A percentile compares a stretch with the other conserved stretches of the same genome.
Conservation (phyloP, 371 early-diverging fungal species). For the Mortierella polycephala region DNA sequence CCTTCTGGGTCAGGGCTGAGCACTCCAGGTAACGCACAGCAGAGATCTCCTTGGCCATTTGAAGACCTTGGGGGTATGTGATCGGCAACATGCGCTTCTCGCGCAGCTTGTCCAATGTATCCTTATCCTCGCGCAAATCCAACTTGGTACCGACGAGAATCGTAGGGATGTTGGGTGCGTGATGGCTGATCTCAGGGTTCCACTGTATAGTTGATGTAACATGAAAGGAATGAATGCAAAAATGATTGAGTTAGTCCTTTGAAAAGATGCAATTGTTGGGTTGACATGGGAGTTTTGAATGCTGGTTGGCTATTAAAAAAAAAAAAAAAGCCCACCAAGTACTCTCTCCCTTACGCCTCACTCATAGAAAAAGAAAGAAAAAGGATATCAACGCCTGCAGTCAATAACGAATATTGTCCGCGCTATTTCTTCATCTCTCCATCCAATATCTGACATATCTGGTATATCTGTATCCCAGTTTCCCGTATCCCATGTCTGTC, state of each 20-base stretch:
- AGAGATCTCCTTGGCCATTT: constrained; percentile 91
- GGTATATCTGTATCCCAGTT: too few relatives aligned
- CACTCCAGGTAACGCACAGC: constrained; percentile 97
- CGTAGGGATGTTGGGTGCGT: constrained; percentile 94
- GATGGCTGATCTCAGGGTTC: constrained; percentile 96
- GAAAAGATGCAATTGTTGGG: not conserved
- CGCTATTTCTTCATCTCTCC: too few relatives aligned
- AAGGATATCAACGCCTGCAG: not conserved
- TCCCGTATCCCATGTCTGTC: too few relatives aligned
- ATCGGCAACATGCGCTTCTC: constrained; percentile 93
- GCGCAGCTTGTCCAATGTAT: constrained; percentile 87
- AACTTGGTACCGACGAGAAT: constrained; percentile 99
- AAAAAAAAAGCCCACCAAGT: not conserved
- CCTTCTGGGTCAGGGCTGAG: constrained; percentile 98
- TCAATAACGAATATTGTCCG: too few relatives aligned
- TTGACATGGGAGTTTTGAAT: not conserved
- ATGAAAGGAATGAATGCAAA: not conserved
- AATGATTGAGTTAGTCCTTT: not conserved
- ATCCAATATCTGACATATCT: too few relatives aligned
- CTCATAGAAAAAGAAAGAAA: not conserved
- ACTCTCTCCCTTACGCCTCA: not conserved
- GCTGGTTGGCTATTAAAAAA: not conserved
- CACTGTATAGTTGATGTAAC: constrained; percentile 68
- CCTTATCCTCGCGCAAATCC: constrained; percentile 95
- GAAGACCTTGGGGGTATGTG: constrained; percentile 87